A percentile compares a stretch with the other conserved stretches of the same genome.
These are phyloP conservation scores for Rosa lucieae DNA, from an alignment of 306 rosid species.

Conservation along the genomic window DNA sequence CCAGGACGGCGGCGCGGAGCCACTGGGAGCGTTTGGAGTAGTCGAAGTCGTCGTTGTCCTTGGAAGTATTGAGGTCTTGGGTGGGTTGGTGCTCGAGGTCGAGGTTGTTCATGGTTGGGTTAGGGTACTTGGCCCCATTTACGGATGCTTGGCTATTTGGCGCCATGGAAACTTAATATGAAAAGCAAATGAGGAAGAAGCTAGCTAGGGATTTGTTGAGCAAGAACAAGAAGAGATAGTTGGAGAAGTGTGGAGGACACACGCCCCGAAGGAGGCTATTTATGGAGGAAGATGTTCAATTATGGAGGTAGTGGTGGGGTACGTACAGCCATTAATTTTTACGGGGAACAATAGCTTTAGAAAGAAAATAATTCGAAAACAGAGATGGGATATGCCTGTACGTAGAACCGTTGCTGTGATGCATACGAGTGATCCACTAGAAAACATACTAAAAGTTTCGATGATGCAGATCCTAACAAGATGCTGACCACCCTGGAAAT, in stretches of 20 bases:
- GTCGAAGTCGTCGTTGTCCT: slow-evolving; percentile 45
- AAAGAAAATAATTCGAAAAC: background rate
- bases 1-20: slow-evolving; percentile 88
- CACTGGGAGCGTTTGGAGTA: slow-evolving; percentile 92
- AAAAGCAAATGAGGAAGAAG: slow-evolving; percentile 10
- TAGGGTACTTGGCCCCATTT: slow-evolving; percentile 31
- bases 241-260: slow-evolving; percentile 78
- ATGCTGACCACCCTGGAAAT: background rate
- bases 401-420: background rate
- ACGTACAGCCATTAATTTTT: slow-evolving; percentile 26
- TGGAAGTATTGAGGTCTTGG: slow-evolving; percentile 29
- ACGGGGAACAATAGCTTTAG: background rate
- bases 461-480: background rate
- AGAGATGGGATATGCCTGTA: slow-evolving; percentile 6
- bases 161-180: slow-evolving; percentile 31
- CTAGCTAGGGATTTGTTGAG: background rate
- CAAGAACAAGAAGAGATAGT: background rate
- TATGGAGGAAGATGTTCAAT: slow-evolving; percentile 44
- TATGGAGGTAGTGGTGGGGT: slow-evolving; percentile 44
- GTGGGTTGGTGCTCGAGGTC: slow-evolving; percentile 57
- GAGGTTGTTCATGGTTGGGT: slow-evolving; percentile 26
- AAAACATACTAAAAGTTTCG: background rate
- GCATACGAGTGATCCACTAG: background rate
- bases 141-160: slow-evolving; percentile 37
- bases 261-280: slow-evolving; percentile 60